Evolutionary conservation across 805 yeast genomes (phyloP), one percentile per base, ranked within the genome.

Genomic region (Sugiyamaella smithiae): DNA sequence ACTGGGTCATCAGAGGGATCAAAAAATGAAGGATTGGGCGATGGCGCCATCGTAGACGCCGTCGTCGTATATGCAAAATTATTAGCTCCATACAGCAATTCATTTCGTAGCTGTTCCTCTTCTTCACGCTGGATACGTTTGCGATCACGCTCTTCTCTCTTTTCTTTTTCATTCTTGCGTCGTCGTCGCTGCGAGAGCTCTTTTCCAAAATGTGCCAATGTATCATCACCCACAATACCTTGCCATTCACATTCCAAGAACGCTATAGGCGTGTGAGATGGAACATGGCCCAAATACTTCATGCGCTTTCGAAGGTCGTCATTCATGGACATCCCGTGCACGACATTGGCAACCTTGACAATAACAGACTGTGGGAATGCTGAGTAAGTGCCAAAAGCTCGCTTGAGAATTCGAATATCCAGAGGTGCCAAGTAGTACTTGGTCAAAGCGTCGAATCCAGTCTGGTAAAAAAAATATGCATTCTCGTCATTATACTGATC

Each of bases 161-260:
- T 48, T 3, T 44, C 54, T 50, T 60, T 57, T 31, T 47, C 49
- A n/a, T 45, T 44, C 41, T 57, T 50, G 5, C 54, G 48, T 25
- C 49, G 41, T 12, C 63, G 46, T 6, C 67, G 55, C 24, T 53
- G 57, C 2, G 45, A 40, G 12, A 67, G 52, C 35, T 63, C 64
- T 23, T 55, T 47, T 14, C 51, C 35, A 46, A 63, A 67, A 32
- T 49, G 53, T 2, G 41, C 32, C 24, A 65, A 49, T 0, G 59
- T 61, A 46, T 51, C 61, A 54, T 60, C 61, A 37, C 55, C 63
- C 33, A 60, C 50, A 43, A 58, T 63, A 71, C 70, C 57, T 61
- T 59, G 65, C 98, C 98, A 91, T 62, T 88, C 84, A 45, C 96
- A 77, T 58, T 93, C 98, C 47, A 93, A 62, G 54, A 87, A 81